Evolutionary conservation across 148 eudicot species (phyloP), one percentile per base, ranked within the genome.

Genomic region (Limonium bicolor): DNA sequence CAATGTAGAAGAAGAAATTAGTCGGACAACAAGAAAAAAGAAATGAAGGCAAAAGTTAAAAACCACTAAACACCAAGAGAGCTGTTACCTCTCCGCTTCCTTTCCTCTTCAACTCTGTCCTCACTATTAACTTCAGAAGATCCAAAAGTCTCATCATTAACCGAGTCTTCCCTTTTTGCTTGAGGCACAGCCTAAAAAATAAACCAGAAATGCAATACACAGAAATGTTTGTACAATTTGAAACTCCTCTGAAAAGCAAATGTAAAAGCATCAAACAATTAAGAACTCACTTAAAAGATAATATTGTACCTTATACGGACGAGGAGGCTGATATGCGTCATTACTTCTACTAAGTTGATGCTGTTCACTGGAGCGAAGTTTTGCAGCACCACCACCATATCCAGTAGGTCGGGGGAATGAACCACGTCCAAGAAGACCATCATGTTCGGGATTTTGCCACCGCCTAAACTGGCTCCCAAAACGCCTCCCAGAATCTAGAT

Each of bases 371-470:
- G 76, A 46, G 30, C 71, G 81, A 38, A 80, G 63, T 51, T 45
- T 75, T 17, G 82, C 44, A 26, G 65, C 43, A 37, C 86, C 83
- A 52, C 77, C 57, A 29, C 73, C 62, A 73, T 41, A 80, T 41
- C 88, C 95, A 55, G 99, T 59, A 19, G 95, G 76, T 62, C 86
- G 81, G 23, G 93, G 77, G 54, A 90, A 81, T 45, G 99, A 77
- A 57, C 99, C 99, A 65, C 99, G 84, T 48, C 99, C 99, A 34
- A 92, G 88, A 64, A 92, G 95, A 58, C 99, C 99, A 67, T 85
- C 99, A 58, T 81, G 99, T 57, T 85, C 95, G 45, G 86, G 36
- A 55, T 60, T 71, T 64, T 81, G 99, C 82, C 82, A 74, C 32
- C 82, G 60, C 54, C 80, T 76, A 51, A 69, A 45, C 43, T 67